Percentiles rank a stretch among this genome's conserved stretches.
phyloP scores from a whole-genome alignment of 2,329 filamentous ascomycete species.

The Seiridium unicorne region DNA sequence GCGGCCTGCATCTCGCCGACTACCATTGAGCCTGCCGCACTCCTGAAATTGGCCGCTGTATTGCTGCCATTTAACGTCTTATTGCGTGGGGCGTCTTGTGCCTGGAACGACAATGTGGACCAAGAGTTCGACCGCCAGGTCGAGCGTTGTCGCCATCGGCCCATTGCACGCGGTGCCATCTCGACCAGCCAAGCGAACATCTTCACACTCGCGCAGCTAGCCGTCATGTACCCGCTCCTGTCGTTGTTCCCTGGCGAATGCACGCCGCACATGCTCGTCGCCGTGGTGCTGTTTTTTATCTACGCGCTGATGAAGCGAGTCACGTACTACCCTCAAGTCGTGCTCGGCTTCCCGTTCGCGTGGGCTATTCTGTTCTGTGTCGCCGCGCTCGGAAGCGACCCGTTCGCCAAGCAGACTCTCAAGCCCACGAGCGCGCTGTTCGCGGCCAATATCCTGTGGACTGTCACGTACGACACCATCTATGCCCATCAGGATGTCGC shows the following conservation, averaged over 20 bases:
- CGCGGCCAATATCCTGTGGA: slow-evolving; percentile 28
- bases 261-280: not conserved
- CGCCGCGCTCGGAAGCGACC: slow-evolving; percentile 41
- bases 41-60: not conserved
- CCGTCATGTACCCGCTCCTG: slow-evolving; percentile 25
- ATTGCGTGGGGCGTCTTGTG: slow-evolving; percentile 49
- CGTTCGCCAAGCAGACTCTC: slow-evolving; percentile 33
- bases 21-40: not conserved
- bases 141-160: slow-evolving; percentile 46
- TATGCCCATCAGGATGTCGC: slow-evolving; percentile 33
- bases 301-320: slow-evolving; percentile 53
- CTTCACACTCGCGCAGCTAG: slow-evolving; percentile 39
- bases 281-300: slow-evolving; percentile 31
- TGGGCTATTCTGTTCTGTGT: slow-evolving; percentile 48
- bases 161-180: slow-evolving; percentile 48
- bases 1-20: slow-evolving; percentile 21
- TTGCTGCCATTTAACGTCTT: slow-evolving; percentile 27
- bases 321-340: slow-evolving; percentile 50
- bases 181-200: slow-evolving; percentile 25
- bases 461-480: slow-evolving; percentile 33
- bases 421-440: slow-evolving; percentile 36
- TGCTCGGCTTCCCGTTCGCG: slow-evolving; percentile 48
- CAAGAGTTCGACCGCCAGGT: slow-evolving; percentile 51
- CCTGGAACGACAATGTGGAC: slow-evolving; percentile 57
- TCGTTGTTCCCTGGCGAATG: slow-evolving; percentile 14